Evolutionary conservation across 2,329 filamentous ascomycete genomes (phyloP), one percentile per base, ranked within the genome.

Genomic region (Trichoderma koningiopsis): DNA sequence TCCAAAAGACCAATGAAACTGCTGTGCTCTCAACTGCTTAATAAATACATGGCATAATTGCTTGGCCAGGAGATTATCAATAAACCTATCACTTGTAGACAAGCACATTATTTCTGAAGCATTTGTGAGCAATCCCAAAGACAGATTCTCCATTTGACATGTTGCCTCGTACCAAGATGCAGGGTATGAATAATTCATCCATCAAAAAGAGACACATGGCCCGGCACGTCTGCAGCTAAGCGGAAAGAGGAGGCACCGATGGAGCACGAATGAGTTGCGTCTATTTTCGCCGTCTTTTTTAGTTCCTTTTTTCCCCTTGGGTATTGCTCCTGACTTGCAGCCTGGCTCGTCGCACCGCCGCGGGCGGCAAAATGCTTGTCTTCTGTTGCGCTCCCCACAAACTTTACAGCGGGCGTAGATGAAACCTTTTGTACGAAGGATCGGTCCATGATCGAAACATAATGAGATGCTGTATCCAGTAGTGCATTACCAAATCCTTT

Each of bases 291-390:
- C 29, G 49, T 29, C 19, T 52, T 5, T 37, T 52, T 35, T 35
- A 13, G 33, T 13, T 55, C 49, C 14, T 19, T 43, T 43, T 43
- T 10, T 3, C 37, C 16, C 37, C 16, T 6, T n/a, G 19, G 37
- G 40, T 19, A 10, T n/a, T 43, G 22, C 35, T 49, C 49, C 40
- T 49, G 22, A 37, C 55, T 37, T 55, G 55, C 56, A 22, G 47
- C 58, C 35, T 58, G 49, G 58, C 47, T 61, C 47, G 33, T 60
- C 57, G 35, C 49, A 33, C 35, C 22, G 31, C 52, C 37, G 29
- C 31, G 19, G 56, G 66, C 66, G 47, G 66, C 66, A 62, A 56
- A 47, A 35, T 68, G 27, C 65, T 24, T 66, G 31, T 59, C 35
- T 59, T 43, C 27, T 43, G 16, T 35, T 43, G 35, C 22, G 14